These are phyloP conservation scores for Gossypium davidsonii DNA, from an alignment of 441 rosid genomes.

Conservation along the genomic window DNA sequence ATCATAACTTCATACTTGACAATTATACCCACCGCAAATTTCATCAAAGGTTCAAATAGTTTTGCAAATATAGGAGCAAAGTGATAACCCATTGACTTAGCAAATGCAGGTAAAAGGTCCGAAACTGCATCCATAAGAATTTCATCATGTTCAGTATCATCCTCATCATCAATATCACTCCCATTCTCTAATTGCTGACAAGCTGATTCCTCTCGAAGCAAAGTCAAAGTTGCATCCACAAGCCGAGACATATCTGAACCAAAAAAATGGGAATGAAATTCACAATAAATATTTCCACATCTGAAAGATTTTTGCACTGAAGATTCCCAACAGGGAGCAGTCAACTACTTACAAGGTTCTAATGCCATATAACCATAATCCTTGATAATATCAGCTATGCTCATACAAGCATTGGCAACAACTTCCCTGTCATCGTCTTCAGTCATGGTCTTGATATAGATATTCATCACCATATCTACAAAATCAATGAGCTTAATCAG, in stretches of 20 bases:
- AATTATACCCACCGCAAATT: slow-evolving; percentile 62
- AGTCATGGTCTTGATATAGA: slow-evolving; percentile 71
- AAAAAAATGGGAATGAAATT: slow-evolving; percentile 19
- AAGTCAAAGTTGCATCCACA: slow-evolving; percentile 64
- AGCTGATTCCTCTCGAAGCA: slow-evolving; percentile 81
- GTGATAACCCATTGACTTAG: slow-evolving; percentile 89
- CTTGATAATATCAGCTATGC: slow-evolving; percentile 75
- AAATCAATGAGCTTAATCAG: slow-evolving; percentile 18
- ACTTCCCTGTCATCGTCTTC: slow-evolving; percentile 98
- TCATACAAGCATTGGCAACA: slow-evolving; percentile 91
- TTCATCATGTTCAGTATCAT: slow-evolving; percentile 82
- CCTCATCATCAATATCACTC: slow-evolving; percentile 71
- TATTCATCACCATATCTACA: slow-evolving; percentile 73
- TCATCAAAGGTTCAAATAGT: slow-evolving; percentile 92
- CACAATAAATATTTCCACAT: not conserved
- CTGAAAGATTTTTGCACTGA: not conserved
- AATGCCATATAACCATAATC: slow-evolving; percentile 73
- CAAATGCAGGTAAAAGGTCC: slow-evolving; percentile 97
- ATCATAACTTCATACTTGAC: slow-evolving; percentile 1
- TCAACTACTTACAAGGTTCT: slow-evolving; percentile 70
- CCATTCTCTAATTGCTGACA: slow-evolving; percentile 73
- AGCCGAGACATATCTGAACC: slow-evolving; percentile 66
- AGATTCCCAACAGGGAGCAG: not conserved
- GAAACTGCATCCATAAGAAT: slow-evolving; percentile 98
- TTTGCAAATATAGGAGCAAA: slow-evolving; percentile 81